Evolutionary conservation across 495 filamentous ascomycete genomes (phyloP), one percentile per base, ranked within the genome.

Genomic region (Halenospora varia): DNA sequence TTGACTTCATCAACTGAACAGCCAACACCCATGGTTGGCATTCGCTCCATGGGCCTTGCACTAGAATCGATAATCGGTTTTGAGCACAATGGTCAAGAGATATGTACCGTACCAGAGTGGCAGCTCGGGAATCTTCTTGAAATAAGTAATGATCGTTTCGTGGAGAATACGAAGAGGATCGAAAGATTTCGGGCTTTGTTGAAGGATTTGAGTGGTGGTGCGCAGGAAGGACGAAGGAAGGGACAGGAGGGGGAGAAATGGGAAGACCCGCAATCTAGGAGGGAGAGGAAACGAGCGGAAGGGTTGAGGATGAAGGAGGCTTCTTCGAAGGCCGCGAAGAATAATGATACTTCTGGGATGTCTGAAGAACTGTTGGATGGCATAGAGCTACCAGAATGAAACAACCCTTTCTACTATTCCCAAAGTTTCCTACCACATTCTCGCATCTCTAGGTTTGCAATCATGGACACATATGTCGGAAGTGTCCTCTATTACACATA

Each of bases 41-140:
- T 96, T 8, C 83, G 92, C 39, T 90, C 88, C 2, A 83, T 85
- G 64, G 92, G 92, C 0, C 73, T 96, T 9, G 78, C 80, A 0
- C 81, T 96, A 50, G 90, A 96, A 67, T 87, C 85, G 0, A 70
- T 96, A 25, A 80, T 96, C 23, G 92, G 88, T 0, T 78, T 80
- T 53, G 57, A 70, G 6, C 22, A 59, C 9, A 64, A 60, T 24
- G 45, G 53, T 1, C 20, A 20, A 3, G 67, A 74, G 6, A 50
- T 69, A 53, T 66, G 66, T 47, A 61, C 73, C 25, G 71, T 76
- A 9, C 70, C 75, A 13, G 55, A 65, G 8, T 49, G 66, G 13
- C 71, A 71, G 48, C 73, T 96, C 11, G 69, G 71, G 22, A 81
- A 77, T 61, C 70, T 96, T 10, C 65, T 93, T 11, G 66, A 69